Evolutionary conservation across 768 basidiomycete species (phyloP).

Genomic region (Tulasnella sp.): DNA sequence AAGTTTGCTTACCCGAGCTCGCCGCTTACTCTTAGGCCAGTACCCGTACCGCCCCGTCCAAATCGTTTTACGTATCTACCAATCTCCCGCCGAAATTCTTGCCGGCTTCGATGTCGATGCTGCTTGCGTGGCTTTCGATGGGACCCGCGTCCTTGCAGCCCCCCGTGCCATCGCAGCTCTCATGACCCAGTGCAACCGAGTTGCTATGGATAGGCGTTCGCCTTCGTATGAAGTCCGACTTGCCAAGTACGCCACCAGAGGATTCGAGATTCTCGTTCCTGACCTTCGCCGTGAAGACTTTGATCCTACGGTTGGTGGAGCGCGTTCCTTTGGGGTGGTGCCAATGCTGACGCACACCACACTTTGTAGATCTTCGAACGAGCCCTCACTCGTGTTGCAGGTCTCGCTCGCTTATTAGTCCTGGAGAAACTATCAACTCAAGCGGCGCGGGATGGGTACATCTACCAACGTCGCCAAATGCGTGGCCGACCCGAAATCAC

Average conservation of each 20-base stretch:
- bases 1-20: no score
- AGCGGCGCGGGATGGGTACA: conserved; percentile 51
- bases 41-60: conserved; percentile 69
- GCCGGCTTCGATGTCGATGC: conserved; percentile 71
- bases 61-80: conserved; percentile 64
- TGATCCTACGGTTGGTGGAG: conserved; percentile 58
- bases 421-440: conserved; percentile 59
- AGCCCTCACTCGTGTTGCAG: conserved; percentile 59
- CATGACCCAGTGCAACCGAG: conserved; percentile 69
- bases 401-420: conserved; percentile 64
- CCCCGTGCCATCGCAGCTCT: conserved; percentile 62
- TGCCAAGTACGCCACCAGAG: conserved; percentile 59
- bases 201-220: conserved; percentile 63
- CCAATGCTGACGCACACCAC: neutral
- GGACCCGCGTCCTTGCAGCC: conserved; percentile 60
- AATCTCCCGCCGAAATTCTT: conserved; percentile 65
- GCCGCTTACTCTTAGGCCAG: conserved; percentile 57
- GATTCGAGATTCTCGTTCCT: conserved; percentile 62
- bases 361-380: conserved; percentile 60
- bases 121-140: conserved; percentile 62
- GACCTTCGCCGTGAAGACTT: conserved; percentile 54
- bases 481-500: conserved; percentile 53
- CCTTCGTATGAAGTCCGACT: conserved; percentile 66
- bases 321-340: neutral
- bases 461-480: conserved; percentile 53